Conservation (phyloP, 257 asterid genomes). For the Datura wrightii region DNA sequence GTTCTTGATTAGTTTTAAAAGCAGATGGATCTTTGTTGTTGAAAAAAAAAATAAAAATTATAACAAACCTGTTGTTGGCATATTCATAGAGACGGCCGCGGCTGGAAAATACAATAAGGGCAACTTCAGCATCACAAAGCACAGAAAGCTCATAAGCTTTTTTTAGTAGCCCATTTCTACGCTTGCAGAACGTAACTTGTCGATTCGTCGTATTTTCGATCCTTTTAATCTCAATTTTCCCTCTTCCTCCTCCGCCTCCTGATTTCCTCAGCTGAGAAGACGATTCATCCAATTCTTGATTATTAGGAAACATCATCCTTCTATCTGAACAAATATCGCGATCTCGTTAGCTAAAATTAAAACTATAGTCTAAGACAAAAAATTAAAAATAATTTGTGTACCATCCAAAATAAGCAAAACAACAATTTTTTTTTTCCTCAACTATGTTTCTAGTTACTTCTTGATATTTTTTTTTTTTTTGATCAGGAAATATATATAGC, state of each 20-base stretch:
- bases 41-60: not conserved
- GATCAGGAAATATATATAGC: slow-evolving; percentile 49
- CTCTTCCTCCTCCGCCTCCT: slow-evolving; percentile 51
- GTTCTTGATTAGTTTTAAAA: not conserved
- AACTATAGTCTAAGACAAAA: not conserved
- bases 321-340: not conserved
- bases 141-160: slow-evolving; percentile 91
- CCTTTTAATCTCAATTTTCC: slow-evolving; percentile 87
- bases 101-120: slow-evolving; percentile 84
- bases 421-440: slow-evolving; percentile 28
- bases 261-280: slow-evolving; percentile 54
- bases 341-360: slow-evolving; percentile 32
- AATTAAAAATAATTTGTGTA: slow-evolving; percentile 22
- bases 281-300: slow-evolving; percentile 55
- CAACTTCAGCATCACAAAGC: slow-evolving; percentile 89
- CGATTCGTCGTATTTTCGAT: slow-evolving; percentile 87
- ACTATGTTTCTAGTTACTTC: slow-evolving; percentile 35
- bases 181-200: slow-evolving; percentile 89
- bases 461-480: slow-evolving; percentile 10
- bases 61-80: slow-evolving; percentile 75
- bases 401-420: slow-evolving; percentile 55
- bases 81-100: slow-evolving; percentile 89
- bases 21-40: not conserved
- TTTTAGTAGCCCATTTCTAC: slow-evolving; percentile 82
- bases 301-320: slow-evolving; percentile 46